A percentile compares a stretch with the other conserved stretches of the same genome.
Conservation (phyloP, 192 early-diverging fungal genomes). For the Coemansia erecta region DNA sequence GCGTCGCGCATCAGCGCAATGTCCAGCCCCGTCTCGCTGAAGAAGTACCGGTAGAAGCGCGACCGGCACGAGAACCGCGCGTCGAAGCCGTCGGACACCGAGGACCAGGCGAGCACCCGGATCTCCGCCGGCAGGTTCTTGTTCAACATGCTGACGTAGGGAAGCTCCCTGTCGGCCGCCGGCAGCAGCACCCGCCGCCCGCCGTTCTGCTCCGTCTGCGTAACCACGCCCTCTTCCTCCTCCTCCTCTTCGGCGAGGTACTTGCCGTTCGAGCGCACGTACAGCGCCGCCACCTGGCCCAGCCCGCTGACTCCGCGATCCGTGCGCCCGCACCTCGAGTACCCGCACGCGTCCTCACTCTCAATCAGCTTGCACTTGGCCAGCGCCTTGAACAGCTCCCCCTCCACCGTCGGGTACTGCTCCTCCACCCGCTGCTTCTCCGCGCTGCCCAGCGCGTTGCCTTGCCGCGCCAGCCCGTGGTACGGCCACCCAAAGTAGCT, state of each 20-base stretch:
- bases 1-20: slow-evolving; percentile 76
- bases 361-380: slow-evolving; percentile 73
- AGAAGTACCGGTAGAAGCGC: slow-evolving; percentile 91
- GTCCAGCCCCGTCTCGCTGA: slow-evolving; percentile 62
- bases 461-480: slow-evolving; percentile 79
- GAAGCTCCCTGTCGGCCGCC: slow-evolving; percentile 57
- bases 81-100: slow-evolving; percentile 72
- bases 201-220: slow-evolving; percentile 27
- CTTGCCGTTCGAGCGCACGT: slow-evolving; percentile 65
- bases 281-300: slow-evolving; percentile 83
- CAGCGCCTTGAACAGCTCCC: slow-evolving; percentile 80
- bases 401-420: slow-evolving; percentile 74
- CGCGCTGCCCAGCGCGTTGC: slow-evolving; percentile 42
- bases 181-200: slow-evolving; percentile 24
- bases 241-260: slow-evolving; percentile 43
- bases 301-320: slow-evolving; percentile 89
- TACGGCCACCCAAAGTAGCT: slow-evolving; percentile 93
- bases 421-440: slow-evolving; percentile 44
- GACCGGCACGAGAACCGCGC: slow-evolving; percentile 83
- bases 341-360: slow-evolving; percentile 65
- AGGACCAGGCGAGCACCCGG: slow-evolving; percentile 87
- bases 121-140: slow-evolving; percentile 83
- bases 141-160: slow-evolving; percentile 83
- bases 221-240: slow-evolving; percentile 17
- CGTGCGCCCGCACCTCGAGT: slow-evolving; percentile 79